Conservation (phyloP, 192 early-diverging fungal species). For the Gryganskiella cystojenkinii region DNA sequence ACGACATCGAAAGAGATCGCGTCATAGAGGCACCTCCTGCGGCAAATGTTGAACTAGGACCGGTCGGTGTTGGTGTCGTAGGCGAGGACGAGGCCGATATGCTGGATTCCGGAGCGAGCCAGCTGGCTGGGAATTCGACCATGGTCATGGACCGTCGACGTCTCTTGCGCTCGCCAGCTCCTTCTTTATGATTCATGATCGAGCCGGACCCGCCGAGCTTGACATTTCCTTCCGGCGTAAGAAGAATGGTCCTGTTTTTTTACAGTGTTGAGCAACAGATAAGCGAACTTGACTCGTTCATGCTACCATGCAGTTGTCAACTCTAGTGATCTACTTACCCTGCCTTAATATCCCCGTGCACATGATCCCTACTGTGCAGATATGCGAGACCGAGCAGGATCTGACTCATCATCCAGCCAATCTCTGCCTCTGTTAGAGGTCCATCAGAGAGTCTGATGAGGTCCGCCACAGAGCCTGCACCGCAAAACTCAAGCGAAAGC, state of each 20-base stretch:
- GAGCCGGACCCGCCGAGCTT: constrained; percentile 44
- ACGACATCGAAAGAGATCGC: background rate
- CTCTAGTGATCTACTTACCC: constrained; percentile 6
- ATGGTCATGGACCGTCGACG: constrained; percentile 39
- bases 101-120: constrained; percentile 42
- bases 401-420: constrained; percentile 49
- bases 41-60: background rate
- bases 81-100: background rate
- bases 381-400: constrained; percentile 28
- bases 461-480: constrained; percentile 36
- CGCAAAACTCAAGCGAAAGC: constrained; percentile 34
- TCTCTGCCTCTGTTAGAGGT: constrained; percentile 28
- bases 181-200: constrained; percentile 42
- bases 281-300: too few relatives aligned
- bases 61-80: background rate
- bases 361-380: constrained; percentile 35
- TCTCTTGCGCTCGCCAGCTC: constrained; percentile 39
- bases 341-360: constrained; percentile 49
- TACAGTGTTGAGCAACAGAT: background rate
- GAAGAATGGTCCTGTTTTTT: constrained; percentile 25
- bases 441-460: constrained; percentile 43
- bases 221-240: constrained; percentile 29
- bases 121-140: constrained; percentile 42
- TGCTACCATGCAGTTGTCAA: background rate
- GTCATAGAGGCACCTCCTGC: background rate